phyloP scores from a whole-genome alignment of 2,329 filamentous ascomycete species.

The Aspergillus tubingensis region DNA sequence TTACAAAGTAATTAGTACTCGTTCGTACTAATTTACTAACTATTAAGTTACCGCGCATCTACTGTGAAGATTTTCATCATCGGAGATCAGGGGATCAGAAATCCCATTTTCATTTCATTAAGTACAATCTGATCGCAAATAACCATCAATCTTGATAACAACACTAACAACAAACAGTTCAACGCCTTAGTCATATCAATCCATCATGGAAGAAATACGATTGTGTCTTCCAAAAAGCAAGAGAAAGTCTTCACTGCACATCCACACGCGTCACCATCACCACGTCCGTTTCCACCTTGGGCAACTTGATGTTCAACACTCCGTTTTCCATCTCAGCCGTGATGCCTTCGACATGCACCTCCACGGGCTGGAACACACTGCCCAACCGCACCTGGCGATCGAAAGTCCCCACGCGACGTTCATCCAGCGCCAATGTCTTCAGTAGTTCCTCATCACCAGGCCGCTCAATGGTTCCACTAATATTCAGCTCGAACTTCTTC shows the following conservation, averaged over 20 bases:
- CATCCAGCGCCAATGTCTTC: slow-evolving; percentile 8
- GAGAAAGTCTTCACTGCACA: not conserved
- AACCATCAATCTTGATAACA: too few species aligned
- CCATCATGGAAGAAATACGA: too few species aligned
- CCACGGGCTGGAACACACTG: not conserved
- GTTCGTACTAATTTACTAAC: too few species aligned
- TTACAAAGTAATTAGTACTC: too few species aligned
- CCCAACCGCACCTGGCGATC: slow-evolving; percentile 8
- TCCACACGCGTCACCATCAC: slow-evolving; percentile 7
- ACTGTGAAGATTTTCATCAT: too few species aligned
- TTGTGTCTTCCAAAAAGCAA: too few species aligned
- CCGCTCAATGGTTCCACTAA: not conserved
- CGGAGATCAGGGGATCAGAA: too few species aligned
- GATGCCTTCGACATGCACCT: slow-evolving; percentile 2
- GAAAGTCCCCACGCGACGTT: slow-evolving; percentile 4
- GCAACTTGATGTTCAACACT: slow-evolving; percentile 2
- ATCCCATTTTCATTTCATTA: too few species aligned
- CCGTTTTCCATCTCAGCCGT: slow-evolving; percentile 8
- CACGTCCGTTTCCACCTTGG: slow-evolving; percentile 5
- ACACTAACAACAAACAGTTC: too few species aligned
- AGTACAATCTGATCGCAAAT: too few species aligned
- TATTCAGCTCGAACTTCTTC: slow-evolving; percentile 6
- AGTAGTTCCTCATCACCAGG: not conserved
- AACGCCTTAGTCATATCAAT: too few species aligned
- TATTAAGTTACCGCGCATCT: too few species aligned